Percentiles rank a stretch among this genome's conserved stretches.
Conservation (phyloP, 1,139 yeast species). For the Arxiozyma slooffiae region DNA sequence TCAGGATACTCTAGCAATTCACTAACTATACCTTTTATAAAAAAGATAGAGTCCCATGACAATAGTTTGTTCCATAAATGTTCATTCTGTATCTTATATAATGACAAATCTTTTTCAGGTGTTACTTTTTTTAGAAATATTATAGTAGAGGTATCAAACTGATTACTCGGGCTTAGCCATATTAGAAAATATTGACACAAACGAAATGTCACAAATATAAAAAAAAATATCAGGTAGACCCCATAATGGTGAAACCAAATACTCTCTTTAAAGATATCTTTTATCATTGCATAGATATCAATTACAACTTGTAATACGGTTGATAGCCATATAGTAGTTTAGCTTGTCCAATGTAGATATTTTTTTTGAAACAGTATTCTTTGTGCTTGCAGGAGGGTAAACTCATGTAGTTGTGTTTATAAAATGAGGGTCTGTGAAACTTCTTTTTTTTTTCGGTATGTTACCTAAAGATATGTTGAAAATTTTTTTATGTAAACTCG, state of each 20-base stretch:
- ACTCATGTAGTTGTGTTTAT: background rate
- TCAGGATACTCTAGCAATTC: constrained; percentile 20
- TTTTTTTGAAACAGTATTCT: background rate
- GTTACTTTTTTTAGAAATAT: background rate
- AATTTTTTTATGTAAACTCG: no score
- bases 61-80: constrained; percentile 42
- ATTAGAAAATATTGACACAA: constrained; percentile 34
- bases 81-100: constrained; percentile 12
- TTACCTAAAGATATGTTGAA: no score
- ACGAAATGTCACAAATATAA: constrained; percentile 33
- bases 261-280: background rate
- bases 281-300: background rate
- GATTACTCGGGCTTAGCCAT: constrained; percentile 33
- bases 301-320: background rate
- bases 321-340: background rate
- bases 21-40: constrained; percentile 37
- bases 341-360: no score
- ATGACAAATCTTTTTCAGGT: background rate
- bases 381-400: background rate
- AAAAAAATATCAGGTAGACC: background rate
- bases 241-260: background rate
- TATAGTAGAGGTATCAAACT: constrained; percentile 37
- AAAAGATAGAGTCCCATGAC: constrained; percentile 84
- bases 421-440: no score
- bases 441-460: background rate